Conservation (phyloP, 75 land plant species). For the Selaginella tamariscina region DNA sequence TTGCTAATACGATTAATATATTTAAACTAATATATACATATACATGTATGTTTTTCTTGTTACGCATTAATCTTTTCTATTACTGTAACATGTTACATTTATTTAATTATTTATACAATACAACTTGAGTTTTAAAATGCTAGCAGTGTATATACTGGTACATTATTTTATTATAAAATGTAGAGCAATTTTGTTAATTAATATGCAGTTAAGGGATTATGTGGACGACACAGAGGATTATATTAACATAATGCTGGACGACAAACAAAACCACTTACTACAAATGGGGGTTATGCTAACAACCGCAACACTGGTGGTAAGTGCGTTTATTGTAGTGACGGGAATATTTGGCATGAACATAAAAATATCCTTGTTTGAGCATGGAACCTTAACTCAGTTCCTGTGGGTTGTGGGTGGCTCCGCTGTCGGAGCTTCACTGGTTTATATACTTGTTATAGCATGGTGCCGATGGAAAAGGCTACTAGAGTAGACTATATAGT, state of each 20-base stretch:
- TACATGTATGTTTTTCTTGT: too few relatives aligned
- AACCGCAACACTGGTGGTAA: conserved; percentile 53
- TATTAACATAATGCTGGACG: conserved; percentile 87
- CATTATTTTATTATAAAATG: neutral
- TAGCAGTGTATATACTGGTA: neutral
- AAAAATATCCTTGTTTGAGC: conserved; percentile 32
- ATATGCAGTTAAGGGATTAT: conserved; percentile 53
- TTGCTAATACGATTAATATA: neutral
- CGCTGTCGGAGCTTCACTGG: conserved; percentile 30
- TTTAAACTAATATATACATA: neutral
- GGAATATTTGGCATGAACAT: conserved; percentile 90
- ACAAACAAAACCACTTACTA: conserved; percentile 70
- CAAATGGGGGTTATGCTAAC: conserved; percentile 74
- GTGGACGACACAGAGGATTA: conserved; percentile 87
- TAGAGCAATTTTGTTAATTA: neutral
- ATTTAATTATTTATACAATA: too few relatives aligned
- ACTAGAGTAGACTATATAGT: conserved; percentile 47
- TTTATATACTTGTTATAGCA: conserved; percentile 42
- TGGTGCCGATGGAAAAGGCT: conserved; percentile 63
- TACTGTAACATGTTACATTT: too few relatives aligned
- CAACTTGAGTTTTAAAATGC: neutral
- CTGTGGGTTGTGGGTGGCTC: conserved; percentile 51
- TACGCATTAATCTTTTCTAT: too few relatives aligned
- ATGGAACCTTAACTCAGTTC: conserved; percentile 24
- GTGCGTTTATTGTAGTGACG: conserved; percentile 44